Conservation (phyloP, 108 stramenopile genomes). For the Skeletonema costatum region DNA sequence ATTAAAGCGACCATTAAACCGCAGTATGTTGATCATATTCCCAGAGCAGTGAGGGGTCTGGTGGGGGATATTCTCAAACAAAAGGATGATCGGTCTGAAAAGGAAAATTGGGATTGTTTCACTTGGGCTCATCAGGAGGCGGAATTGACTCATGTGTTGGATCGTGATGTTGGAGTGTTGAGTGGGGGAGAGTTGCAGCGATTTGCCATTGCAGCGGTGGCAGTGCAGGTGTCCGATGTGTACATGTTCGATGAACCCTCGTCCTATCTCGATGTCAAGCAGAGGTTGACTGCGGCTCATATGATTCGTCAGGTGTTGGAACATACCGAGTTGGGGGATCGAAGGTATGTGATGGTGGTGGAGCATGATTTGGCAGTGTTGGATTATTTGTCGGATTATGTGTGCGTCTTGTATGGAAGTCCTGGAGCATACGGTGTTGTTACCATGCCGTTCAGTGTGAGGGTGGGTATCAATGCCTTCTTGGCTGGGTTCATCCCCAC, state of each 20-base stretch:
- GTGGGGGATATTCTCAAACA: constrained; percentile 88
- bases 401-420: constrained; percentile 97
- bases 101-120: constrained; percentile 78
- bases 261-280: constrained; percentile 98
- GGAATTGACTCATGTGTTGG: constrained; percentile 90
- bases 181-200: constrained; percentile 99
- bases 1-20: constrained; percentile 99
- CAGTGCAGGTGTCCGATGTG: constrained; percentile 92
- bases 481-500: constrained; percentile 98
- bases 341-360: constrained; percentile 95
- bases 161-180: constrained; percentile 93
- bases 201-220: constrained; percentile 95
- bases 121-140: constrained; percentile 70
- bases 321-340: constrained; percentile 63
- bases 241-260: constrained; percentile 99
- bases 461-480: constrained; percentile 99
- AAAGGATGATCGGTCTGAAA: constrained; percentile 84
- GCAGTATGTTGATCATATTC: constrained; percentile 99
- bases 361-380: constrained; percentile 99
- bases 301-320: constrained; percentile 94
- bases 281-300: constrained; percentile 94
- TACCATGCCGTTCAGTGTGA: constrained; percentile 98
- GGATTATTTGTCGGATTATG: constrained; percentile 98
- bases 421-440: constrained; percentile 99
- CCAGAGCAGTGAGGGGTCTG: constrained; percentile 85